phyloP scores from a whole-genome alignment of 1,139 yeast species.

The Saccharomyces hybrid region DNA sequence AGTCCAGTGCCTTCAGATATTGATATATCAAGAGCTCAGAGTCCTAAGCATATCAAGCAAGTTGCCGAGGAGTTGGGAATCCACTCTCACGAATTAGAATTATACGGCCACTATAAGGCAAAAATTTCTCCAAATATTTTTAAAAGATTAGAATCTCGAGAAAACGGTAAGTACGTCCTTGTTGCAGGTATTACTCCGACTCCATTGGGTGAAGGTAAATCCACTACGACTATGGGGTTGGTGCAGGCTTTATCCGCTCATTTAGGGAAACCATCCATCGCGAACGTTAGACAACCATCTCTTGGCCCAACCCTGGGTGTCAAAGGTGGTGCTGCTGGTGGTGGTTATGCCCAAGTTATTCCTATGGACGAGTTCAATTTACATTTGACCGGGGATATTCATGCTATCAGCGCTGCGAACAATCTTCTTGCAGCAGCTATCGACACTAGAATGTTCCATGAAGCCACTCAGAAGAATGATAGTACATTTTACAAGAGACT shows the following conservation, averaged over 20 bases:
- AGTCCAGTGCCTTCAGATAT: conserved; percentile 70
- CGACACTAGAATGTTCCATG: conserved; percentile 80
- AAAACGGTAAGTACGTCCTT: conserved; percentile 60
- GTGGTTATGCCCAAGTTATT: conserved; percentile 77
- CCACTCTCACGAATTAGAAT: conserved; percentile 55
- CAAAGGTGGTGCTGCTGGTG: conserved; percentile 88
- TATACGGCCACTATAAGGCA: conserved; percentile 68
- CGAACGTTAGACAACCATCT: conserved; percentile 77
- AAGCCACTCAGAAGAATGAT: conserved; percentile 57
- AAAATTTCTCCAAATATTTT: conserved; percentile 57
- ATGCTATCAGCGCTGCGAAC: conserved; percentile 74
- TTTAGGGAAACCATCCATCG: conserved; percentile 57
- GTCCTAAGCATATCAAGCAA: conserved; percentile 55
- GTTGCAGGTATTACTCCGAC: conserved; percentile 83
- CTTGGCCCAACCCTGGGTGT: conserved; percentile 88
- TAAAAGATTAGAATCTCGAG: conserved; percentile 49
- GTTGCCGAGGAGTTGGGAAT: conserved; percentile 63
- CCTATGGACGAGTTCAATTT: conserved; percentile 86
- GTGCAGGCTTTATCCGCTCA: conserved; percentile 78
- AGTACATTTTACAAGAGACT: conserved; percentile 59
- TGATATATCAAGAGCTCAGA: conserved; percentile 64
- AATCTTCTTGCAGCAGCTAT: conserved; percentile 76
- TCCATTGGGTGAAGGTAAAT: conserved; percentile 76
- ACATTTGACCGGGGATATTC: conserved; percentile 81
- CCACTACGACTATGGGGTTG: conserved; percentile 72